Conservation (phyloP, 148 eudicot species). For the Spergularia bocconei region DNA sequence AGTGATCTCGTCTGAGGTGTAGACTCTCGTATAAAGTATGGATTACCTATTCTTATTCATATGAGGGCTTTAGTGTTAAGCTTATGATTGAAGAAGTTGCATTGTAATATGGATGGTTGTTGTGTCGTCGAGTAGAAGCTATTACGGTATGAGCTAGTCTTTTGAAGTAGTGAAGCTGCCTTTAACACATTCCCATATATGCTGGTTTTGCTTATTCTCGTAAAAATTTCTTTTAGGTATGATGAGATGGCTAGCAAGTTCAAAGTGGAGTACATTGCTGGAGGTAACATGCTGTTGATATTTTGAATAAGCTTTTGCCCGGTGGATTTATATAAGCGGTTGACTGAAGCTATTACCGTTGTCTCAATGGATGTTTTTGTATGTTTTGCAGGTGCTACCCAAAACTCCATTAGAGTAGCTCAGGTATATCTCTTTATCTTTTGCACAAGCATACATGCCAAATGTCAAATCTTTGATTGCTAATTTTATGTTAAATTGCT, state of each 20-base stretch:
- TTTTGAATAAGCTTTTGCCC: neutral
- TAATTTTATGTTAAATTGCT: neutral
- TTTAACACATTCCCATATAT: neutral
- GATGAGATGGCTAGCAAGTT: conserved; percentile 76
- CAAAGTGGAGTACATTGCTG: conserved; percentile 91
- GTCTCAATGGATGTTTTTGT: neutral
- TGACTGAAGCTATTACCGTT: neutral
- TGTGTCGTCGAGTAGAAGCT: neutral
- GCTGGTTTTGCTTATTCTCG: neutral
- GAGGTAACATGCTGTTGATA: conserved; percentile 51
- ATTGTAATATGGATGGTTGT: no score
- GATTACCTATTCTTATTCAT: no score
- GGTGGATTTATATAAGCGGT: neutral
- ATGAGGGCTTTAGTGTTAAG: no score
- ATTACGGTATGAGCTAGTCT: neutral
- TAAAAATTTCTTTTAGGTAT: conserved; percentile 49
- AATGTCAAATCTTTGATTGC: neutral
- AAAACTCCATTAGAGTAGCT: conserved; percentile 89
- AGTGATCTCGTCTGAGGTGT: neutral
- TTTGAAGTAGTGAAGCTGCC: neutral
- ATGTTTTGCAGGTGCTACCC: conserved; percentile 77
- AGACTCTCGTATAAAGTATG: no score
- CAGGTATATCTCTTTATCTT: conserved; percentile 48
- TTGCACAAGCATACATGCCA: neutral
- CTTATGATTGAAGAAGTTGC: no score